Conservation (phyloP, 2,329 filamentous ascomycete genomes). For the Monosporascus sp. region DNA sequence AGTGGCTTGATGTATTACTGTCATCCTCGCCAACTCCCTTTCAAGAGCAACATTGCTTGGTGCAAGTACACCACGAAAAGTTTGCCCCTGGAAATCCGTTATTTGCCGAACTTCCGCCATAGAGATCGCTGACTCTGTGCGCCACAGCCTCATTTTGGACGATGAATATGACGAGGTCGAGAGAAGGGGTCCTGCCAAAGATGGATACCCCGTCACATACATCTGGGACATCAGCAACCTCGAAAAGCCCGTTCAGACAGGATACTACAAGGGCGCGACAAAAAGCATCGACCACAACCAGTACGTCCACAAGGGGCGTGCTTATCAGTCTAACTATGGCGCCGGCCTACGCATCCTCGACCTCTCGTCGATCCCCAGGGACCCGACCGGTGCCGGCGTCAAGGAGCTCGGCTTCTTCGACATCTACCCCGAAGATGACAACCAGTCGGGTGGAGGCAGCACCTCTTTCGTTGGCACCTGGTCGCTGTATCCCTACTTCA, state of each 20-base stretch:
- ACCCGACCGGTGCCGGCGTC: slow-evolving; percentile 40
- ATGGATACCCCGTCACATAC: slow-evolving; percentile 41
- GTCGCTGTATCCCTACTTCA: slow-evolving; percentile 44
- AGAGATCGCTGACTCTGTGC: too few species aligned
- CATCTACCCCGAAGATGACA: slow-evolving; percentile 45
- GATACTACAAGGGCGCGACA: slow-evolving; percentile 34
- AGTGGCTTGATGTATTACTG: too few species aligned
- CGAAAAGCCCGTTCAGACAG: slow-evolving; percentile 36
- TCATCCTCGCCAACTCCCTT: too few species aligned
- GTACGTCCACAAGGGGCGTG: slow-evolving; percentile 38
- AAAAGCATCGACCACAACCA: slow-evolving; percentile 44
- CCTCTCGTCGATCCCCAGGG: slow-evolving; percentile 27
- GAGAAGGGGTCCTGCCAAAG: slow-evolving; percentile 31
- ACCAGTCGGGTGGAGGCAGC: slow-evolving; percentile 27
- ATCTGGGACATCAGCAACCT: slow-evolving; percentile 44
- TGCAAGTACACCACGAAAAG: too few species aligned
- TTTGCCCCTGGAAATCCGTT: too few species aligned
- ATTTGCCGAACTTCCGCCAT: too few species aligned
- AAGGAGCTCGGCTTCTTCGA: slow-evolving; percentile 45
- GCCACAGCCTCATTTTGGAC: slow-evolving; percentile 37
- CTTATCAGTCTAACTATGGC: slow-evolving; percentile 46
- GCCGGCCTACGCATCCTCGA: slow-evolving; percentile 40
- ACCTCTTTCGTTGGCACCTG: slow-evolving; percentile 40
- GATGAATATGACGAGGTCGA: slow-evolving; percentile 48
- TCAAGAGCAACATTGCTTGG: too few species aligned